These are phyloP conservation scores for Lecanicillium sp. DNA, from an alignment of 2,329 filamentous ascomycete species.

Conservation along the genomic window DNA sequence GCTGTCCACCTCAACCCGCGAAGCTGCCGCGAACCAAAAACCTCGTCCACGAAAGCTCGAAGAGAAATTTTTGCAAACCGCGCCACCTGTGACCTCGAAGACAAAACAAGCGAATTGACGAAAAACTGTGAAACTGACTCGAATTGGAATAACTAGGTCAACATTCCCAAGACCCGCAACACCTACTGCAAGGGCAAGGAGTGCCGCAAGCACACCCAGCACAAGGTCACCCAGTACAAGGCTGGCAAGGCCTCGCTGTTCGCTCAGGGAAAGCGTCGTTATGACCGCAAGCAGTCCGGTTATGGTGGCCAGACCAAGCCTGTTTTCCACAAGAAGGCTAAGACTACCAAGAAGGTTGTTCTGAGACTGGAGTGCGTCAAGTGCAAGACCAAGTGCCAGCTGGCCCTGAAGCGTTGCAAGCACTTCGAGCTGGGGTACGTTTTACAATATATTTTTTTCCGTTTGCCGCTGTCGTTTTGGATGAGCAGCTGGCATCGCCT, in stretches of 20 bases:
- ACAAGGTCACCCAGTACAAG: slow-evolving; percentile 97
- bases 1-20: too few species aligned
- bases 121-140: slow-evolving; percentile 13
- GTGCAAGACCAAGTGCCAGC: slow-evolving; percentile 98
- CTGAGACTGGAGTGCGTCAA: slow-evolving; percentile 93
- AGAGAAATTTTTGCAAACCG: too few species aligned
- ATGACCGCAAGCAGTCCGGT: slow-evolving; percentile 98
- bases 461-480: not conserved
- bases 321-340: slow-evolving; percentile 99
- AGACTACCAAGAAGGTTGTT: slow-evolving; percentile 99
- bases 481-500: not conserved
- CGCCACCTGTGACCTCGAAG: not conserved
- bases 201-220: slow-evolving; percentile 85
- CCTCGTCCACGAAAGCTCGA: too few species aligned
- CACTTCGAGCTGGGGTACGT: slow-evolving; percentile 99
- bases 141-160: slow-evolving; percentile 60
- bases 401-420: slow-evolving; percentile 99
- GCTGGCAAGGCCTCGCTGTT: slow-evolving; percentile 92
- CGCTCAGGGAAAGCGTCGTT: slow-evolving; percentile 99
- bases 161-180: slow-evolving; percentile 96
- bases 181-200: slow-evolving; percentile 97
- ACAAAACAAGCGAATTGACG: not conserved
- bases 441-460: slow-evolving; percentile 3
- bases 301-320: slow-evolving; percentile 99
- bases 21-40: too few species aligned